phyloP scores from a whole-genome alignment of 192 early-diverging fungal species.

The Haplosporangium gracile region DNA sequence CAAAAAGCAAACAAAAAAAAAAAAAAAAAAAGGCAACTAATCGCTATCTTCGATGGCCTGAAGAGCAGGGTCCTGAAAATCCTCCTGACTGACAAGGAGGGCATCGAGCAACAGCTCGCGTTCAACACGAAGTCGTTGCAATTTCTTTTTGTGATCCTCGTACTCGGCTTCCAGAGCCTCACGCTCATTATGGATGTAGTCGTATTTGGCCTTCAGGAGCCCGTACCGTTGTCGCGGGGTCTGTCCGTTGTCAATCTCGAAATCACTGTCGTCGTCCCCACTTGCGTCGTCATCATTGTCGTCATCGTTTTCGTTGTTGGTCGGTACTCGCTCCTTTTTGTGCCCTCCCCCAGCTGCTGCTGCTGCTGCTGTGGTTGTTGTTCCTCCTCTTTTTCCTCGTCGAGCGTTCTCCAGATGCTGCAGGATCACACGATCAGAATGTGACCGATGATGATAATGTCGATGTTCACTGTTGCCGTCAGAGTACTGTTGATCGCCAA shows the following conservation, averaged over 20 bases:
- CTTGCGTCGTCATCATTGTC: constrained; percentile 19
- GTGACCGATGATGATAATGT: constrained; percentile 14
- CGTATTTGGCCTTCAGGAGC: constrained; percentile 45
- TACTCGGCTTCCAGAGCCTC: constrained; percentile 45
- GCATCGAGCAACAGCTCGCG: constrained; percentile 43
- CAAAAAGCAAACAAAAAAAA: neutral
- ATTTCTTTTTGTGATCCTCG: constrained; percentile 44
- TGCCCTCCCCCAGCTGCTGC: neutral
- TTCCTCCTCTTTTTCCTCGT: neutral
- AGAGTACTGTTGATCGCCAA: neutral
- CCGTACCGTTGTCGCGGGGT: constrained; percentile 36
- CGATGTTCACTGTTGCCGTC: constrained; percentile 11
- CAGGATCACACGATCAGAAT: constrained; percentile 18
- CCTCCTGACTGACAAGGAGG: constrained; percentile 17
- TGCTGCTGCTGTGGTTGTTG: too few species aligned
- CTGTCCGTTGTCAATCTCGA: constrained; percentile 42
- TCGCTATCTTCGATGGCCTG: constrained; percentile 50
- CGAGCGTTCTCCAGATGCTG: constrained; percentile 17
- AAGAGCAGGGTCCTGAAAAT: constrained; percentile 45
- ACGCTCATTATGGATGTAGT: constrained; percentile 49
- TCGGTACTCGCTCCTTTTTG: neutral
- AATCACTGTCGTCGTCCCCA: constrained; percentile 30
- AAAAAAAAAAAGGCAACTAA: neutral
- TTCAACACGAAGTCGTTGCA: constrained; percentile 30
- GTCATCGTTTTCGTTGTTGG: neutral